These are phyloP conservation scores for Ulmus americana DNA, from an alignment of 331 rosid genomes.

Conservation along the genomic window DNA sequence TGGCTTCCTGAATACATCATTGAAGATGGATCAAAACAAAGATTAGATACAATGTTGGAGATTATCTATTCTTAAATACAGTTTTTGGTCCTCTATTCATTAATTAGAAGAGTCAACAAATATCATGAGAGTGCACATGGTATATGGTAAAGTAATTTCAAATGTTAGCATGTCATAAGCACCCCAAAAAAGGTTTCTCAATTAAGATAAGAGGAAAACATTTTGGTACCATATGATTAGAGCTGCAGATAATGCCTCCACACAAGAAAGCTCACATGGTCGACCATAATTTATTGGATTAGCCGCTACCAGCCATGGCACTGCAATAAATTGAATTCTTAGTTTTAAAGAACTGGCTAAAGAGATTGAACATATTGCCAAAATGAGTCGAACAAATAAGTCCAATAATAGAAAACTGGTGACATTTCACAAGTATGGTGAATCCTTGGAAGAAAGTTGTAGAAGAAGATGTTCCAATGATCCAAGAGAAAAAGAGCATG, in stretches of 20 bases:
- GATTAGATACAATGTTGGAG: not conserved
- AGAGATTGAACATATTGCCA: slow-evolving; percentile 6
- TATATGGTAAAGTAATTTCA: not conserved
- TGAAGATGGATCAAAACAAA: not conserved
- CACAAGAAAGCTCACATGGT: slow-evolving; percentile 92
- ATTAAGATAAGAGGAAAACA: not conserved
- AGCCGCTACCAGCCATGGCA: slow-evolving; percentile 96
- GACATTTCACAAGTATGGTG: not conserved
- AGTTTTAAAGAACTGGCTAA: slow-evolving; percentile 14
- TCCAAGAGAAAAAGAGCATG: not conserved
- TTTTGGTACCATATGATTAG: slow-evolving; percentile 66
- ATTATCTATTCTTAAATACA: not conserved
- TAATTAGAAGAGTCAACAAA: not conserved
- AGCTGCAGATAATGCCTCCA: slow-evolving; percentile 97
- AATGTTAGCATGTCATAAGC: slow-evolving; percentile 1
- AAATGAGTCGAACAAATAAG: not conserved
- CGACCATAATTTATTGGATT: slow-evolving; percentile 95
- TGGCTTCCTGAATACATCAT: not conserved
- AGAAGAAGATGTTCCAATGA: not conserved
- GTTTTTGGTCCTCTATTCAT: not conserved
- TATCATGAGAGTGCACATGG: slow-evolving; percentile 6
- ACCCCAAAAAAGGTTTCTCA: not conserved
- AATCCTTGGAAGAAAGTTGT: not conserved
- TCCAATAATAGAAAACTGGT: not conserved
- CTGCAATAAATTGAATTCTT: slow-evolving; percentile 38